These are phyloP conservation scores for Byssothecium circinans DNA, from an alignment of 2,329 filamentous ascomycete genomes.

Conservation along the genomic window DNA sequence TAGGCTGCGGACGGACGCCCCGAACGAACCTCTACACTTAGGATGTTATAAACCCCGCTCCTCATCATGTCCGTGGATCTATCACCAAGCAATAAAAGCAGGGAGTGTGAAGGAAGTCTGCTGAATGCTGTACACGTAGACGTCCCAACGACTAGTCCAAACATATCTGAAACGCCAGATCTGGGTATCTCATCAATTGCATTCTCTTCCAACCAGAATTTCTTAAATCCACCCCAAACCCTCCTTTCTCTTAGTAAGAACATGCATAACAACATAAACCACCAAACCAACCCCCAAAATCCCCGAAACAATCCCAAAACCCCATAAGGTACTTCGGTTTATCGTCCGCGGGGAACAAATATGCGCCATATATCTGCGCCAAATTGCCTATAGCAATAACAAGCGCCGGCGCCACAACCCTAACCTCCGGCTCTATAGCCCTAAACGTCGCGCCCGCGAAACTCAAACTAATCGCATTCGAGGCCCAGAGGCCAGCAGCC, in stretches of 20 bases:
- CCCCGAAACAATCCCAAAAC: slow-evolving; percentile 36
- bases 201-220: no score
- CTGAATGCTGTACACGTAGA: no score
- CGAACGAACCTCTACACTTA: no score
- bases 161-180: no score
- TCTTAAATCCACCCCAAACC: slow-evolving; percentile 14
- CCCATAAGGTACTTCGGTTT: slow-evolving; percentile 48
- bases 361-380: slow-evolving; percentile 58
- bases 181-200: no score
- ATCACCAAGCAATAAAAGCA: no score
- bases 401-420: slow-evolving; percentile 56
- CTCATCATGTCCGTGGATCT: no score
- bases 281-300: slow-evolving; percentile 36
- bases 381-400: slow-evolving; percentile 59
- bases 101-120: no score
- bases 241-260: slow-evolving; percentile 28
- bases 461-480: slow-evolving; percentile 55
- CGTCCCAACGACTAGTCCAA: no score
- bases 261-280: slow-evolving; percentile 35
- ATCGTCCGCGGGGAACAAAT: slow-evolving; percentile 55
- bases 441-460: slow-evolving; percentile 58
- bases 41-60: no score
- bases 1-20: no score
- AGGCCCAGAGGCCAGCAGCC: slow-evolving; percentile 58
- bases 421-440: slow-evolving; percentile 51